phyloP scores from a whole-genome alignment of 257 asterid genomes.

The Solanum peruvianum region DNA sequence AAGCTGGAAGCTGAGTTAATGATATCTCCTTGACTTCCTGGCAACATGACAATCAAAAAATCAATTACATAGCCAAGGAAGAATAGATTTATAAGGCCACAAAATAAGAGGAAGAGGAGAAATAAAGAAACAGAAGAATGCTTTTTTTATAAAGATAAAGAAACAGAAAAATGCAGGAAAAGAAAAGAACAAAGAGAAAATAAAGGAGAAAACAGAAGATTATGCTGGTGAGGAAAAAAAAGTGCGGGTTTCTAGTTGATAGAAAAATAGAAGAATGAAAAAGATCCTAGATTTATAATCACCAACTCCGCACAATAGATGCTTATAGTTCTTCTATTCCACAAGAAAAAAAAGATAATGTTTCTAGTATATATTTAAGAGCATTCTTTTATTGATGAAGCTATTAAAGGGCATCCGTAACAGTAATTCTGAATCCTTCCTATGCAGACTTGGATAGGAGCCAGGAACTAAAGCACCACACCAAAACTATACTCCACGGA shows the following conservation, averaged over 20 bases:
- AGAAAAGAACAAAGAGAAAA: neutral
- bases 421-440: neutral
- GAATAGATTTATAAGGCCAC: neutral
- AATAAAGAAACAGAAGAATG: neutral
- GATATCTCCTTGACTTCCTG: constrained; percentile 83
- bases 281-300: neutral
- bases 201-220: neutral
- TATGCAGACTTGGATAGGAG: neutral
- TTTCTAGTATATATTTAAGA: neutral
- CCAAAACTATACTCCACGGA: neutral
- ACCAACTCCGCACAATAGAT: neutral
- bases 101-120: neutral
- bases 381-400: neutral
- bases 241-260: neutral
- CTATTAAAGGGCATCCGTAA: neutral
- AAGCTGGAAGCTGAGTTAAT: constrained; percentile 61
- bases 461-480: neutral
- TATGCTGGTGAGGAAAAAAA: neutral
- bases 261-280: neutral
- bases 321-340: neutral
- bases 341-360: neutral
- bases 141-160: neutral
- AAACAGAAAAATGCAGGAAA: neutral
- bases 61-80: neutral
- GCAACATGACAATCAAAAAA: neutral